Base-by-base conservation (phyloP, 1,139 yeast species). In the Scheffersomyces segobiensis region DNA sequence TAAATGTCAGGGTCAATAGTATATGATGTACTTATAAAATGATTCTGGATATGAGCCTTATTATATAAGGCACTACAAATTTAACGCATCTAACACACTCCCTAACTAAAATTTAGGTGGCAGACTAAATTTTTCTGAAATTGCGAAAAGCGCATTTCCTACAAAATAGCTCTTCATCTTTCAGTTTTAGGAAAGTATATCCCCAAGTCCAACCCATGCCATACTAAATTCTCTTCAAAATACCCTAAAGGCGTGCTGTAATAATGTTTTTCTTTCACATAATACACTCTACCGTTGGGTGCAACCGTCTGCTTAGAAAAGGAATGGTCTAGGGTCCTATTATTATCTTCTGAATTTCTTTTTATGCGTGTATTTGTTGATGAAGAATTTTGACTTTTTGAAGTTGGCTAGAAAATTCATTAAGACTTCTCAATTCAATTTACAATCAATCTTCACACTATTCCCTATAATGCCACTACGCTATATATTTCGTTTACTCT, bases 401-500 rank as follows among this genome's bases (percentile, higher is more conserved):
- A 32, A 2, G 42, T 32, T 32, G 7, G 42, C 17, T 32, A 32
- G 17, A 32, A 32, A 32, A 24, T n/a, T n/a, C n/a, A n/a, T n/a
- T n/a, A n/a, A n/a, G n/a, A n/a, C n/a, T n/a, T n/a, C n/a, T n/a
- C n/a, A n/a, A n/a, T n/a, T n/a, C 26, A 24, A 24, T 20, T 20
- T 50, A 24, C 47, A 20, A 50, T 24, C 32, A 21, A 22, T 20
- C 21, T 19, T 50, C 10, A 19, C 18, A 21, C 6, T 19, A 20
- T 12, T 50, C n/a, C n/a, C 26, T 12, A 21, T 14, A 14, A 5
- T 26, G 47, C 42, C 21, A 24, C 5, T 1, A 10, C 4, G 14
- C 52, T 4, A 5, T 19, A 54, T 20, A 17, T 50, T 46, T 10
- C 51, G 12, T 46, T 53, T 51, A 72, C 42, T 73, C 77, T 4